Base-by-base conservation (phyloP, 305 asterid genomes). In the Ilex paraguariensis region DNA sequence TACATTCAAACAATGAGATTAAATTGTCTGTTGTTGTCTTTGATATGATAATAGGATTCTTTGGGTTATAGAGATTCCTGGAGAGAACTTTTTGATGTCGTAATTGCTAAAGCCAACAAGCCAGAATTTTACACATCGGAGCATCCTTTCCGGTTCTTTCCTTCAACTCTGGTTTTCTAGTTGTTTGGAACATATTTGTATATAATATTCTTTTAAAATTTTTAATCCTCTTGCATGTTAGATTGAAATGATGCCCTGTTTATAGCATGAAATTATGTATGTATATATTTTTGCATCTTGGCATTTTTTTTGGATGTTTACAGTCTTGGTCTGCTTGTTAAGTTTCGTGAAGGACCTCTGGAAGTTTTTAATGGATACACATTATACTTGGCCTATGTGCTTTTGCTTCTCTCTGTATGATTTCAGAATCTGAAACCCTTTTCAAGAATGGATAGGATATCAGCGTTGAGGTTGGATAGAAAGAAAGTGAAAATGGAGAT, bases 111-210 rank as follows among this genome's bases (percentile, higher is more conserved):
- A 78, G 98, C 97, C 64, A 83, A 87, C 77, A 92, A 92, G 79
- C 98, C 98, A n/a, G 91, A 84, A 62, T 92, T 92, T 76, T 92
- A 92, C 80, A 89, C 90, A 70, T 92, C 98, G 10, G 98, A 89
- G 67, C 98, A 82, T 80, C 97, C 97, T 65, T 92, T 92, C 77
- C 93, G 98, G 96, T 93, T 65, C 66, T 69, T 56, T 53, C 67
- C 57, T 59, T 55, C 40, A 72, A 66, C 31, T 70, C 54, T 56
- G 16, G 59, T 50, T 65, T 21, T 68, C 51, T 56, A 44, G 39
- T 57, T 44, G 61, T 32, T 53, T 59, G 59, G 52, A 16, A 48
- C 54, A 31, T 65, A 7, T 46, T 10, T 46, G 52, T 12, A 46
- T 46, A 46, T 8, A 21, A 36, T 36, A 36, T 36, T 36, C 9